These are phyloP conservation scores for Inga oerstediana DNA, from an alignment of 306 rosid species.

Conservation along the genomic window DNA sequence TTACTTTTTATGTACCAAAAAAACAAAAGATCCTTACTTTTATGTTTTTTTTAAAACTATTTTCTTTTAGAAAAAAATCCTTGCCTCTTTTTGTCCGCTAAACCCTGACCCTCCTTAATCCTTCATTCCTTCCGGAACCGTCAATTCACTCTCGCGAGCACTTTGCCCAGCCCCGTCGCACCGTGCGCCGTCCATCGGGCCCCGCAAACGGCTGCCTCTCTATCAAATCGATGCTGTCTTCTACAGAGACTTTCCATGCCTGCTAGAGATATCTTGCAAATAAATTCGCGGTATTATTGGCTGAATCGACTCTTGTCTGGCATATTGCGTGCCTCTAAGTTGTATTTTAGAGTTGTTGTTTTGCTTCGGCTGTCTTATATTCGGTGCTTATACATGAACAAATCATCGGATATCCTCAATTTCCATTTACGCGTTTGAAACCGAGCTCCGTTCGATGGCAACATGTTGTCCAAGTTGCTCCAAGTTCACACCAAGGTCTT, in stretches of 20 bases:
- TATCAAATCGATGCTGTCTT: background rate
- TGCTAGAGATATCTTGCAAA: background rate
- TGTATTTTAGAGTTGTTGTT: background rate
- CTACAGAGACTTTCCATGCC: background rate
- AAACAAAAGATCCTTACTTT: background rate
- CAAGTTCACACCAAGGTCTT: constrained; percentile 18
- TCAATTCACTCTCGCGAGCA: background rate
- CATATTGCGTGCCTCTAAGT: background rate
- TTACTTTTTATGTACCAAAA: background rate
- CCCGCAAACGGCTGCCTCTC: background rate
- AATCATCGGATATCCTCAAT: background rate
- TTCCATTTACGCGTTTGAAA: background rate
- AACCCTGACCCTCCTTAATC: background rate
- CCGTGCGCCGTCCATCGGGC: background rate
- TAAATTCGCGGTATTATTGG: background rate
- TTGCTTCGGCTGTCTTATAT: background rate
- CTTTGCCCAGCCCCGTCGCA: background rate
- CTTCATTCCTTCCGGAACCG: background rate
- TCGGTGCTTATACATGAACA: background rate
- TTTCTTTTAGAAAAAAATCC: background rate
- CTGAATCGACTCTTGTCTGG: background rate
- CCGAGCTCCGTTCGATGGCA: background rate
- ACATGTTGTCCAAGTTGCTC: constrained; percentile 6
- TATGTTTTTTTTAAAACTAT: background rate
- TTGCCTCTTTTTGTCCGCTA: background rate